Base-by-base conservation (phyloP, 1,139 yeast genomes). In the Lizanozyma gosingica region DNA sequence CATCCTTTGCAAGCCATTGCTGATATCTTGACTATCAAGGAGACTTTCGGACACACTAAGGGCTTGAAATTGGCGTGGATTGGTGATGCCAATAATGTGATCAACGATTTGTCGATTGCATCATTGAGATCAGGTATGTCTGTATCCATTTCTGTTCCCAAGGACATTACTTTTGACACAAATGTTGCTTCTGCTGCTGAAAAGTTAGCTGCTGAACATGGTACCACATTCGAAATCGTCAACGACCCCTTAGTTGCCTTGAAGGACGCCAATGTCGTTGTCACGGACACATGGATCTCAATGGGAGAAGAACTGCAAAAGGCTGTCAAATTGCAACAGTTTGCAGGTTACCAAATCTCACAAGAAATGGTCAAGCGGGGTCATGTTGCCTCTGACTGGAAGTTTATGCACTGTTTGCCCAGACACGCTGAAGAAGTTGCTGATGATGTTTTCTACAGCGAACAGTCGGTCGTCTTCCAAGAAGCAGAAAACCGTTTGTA, bases 261-360 rank as follows among this genome's bases (percentile, higher is more conserved):
- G 43, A 68, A 71, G 40, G 69, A 72, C 47, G 88, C 98, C 2
- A 78, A 90, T 55, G 70, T 92, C 34, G 61, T 92, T 17, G 98
- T 92, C 39, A 92, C 98, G n/a, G 98, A 92, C 54, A 92, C 98
- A 3, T 92, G 95, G 81, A 80, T 92, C 33, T 90, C 97, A 1
- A 92, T 92, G 98, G 98, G 98, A 44, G 92, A 92, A 67, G 98
- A 92, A 60, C 64, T 74, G 4, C 92, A 90, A 59, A 84, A 79
- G 50, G 69, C 60, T 37, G 67, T 71, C 44, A 85, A 90, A 48
- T 67, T 92, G 52, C 70, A 80, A 56, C 92, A 87, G 62, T 92
- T 92, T 59, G 73, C 69, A 4, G 95, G 95, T 1, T 92, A 80
- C 69, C 96, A 87, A 63, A 82, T 92, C 46, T 81, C 88, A 33